A percentile compares a stretch with the other conserved stretches of the same genome.
phyloP scores from a whole-genome alignment of 2,329 filamentous ascomycete species.

The Neonectria coccinea region DNA sequence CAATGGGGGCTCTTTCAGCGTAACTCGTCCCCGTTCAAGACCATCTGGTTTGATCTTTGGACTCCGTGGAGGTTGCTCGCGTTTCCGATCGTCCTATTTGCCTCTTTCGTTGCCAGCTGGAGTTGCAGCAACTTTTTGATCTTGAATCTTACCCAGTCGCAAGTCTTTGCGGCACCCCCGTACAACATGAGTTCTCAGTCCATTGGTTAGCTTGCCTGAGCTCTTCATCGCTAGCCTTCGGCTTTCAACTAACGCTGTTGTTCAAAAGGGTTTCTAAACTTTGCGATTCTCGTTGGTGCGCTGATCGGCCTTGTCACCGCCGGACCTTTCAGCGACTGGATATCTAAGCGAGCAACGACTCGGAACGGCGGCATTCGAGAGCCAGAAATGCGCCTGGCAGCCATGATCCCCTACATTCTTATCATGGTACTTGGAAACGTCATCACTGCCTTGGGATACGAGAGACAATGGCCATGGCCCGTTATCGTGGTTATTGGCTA shows the following conservation, averaged over 20 bases:
- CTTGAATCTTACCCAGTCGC: slow-evolving; percentile 25
- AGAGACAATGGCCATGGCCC: slow-evolving; percentile 61
- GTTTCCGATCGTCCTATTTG: slow-evolving; percentile 28
- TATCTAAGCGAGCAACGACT: slow-evolving; percentile 53
- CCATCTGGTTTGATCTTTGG: slow-evolving; percentile 16
- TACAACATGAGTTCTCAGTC: slow-evolving; percentile 29
- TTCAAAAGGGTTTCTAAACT: slow-evolving; percentile 59
- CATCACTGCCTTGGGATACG: slow-evolving; percentile 60
- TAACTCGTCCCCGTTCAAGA: slow-evolving; percentile 2
- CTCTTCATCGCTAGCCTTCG: not conserved
- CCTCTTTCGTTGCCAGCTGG: slow-evolving; percentile 24
- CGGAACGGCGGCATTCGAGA: slow-evolving; percentile 60
- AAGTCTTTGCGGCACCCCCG: slow-evolving; percentile 26
- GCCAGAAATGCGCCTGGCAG: slow-evolving; percentile 61
- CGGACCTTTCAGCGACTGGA: slow-evolving; percentile 59
- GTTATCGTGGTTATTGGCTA: slow-evolving; percentile 63
- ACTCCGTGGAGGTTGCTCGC: slow-evolving; percentile 17
- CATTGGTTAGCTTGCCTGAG: slow-evolving; percentile 4
- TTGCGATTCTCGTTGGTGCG: slow-evolving; percentile 56
- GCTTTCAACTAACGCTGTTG: not conserved
- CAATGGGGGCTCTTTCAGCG: slow-evolving; percentile 12
- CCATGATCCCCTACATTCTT: slow-evolving; percentile 58
- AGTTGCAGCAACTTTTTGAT: slow-evolving; percentile 24
- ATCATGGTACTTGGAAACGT: slow-evolving; percentile 59
- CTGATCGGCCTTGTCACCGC: slow-evolving; percentile 56